These are phyloP conservation scores for Leishmania turanica DNA, from an alignment of 208 protist genomes.

Conservation along the genomic window DNA sequence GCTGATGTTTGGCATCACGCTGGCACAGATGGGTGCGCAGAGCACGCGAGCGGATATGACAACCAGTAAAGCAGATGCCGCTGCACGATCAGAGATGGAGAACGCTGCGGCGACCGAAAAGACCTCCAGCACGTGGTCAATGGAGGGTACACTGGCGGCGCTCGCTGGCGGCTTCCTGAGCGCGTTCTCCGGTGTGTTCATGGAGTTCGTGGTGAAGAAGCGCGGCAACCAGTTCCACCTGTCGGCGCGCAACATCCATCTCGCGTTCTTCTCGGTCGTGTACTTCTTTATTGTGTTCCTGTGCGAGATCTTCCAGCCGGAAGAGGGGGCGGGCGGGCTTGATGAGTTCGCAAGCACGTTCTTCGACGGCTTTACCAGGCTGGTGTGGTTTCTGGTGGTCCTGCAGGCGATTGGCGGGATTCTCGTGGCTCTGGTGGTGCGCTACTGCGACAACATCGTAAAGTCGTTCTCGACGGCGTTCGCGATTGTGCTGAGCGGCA, in stretches of 20 bases:
- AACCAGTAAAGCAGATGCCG: not conserved
- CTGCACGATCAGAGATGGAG: not conserved
- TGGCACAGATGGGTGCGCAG: conserved; percentile 43
- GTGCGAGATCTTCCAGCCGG: not conserved
- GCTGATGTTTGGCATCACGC: conserved; percentile 41
- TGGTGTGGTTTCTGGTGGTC: conserved; percentile 62
- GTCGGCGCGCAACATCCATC: conserved; percentile 40
- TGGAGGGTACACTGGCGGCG: conserved; percentile 40
- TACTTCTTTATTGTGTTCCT: conserved; percentile 28
- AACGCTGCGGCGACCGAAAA: not conserved
- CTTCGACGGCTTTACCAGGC: conserved; percentile 52
- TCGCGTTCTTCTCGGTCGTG: conserved; percentile 44
- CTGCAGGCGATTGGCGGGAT: conserved; percentile 63
- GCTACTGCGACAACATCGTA: conserved; percentile 80
- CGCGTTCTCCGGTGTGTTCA: conserved; percentile 55
- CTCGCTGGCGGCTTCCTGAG: conserved; percentile 41
- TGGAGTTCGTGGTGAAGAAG: conserved; percentile 68
- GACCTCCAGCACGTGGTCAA: conserved; percentile 19
- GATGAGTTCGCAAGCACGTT: conserved; percentile 26
- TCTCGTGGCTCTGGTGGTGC: conserved; percentile 64
- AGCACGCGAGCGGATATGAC: conserved; percentile 13
- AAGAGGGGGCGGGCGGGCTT: not conserved
- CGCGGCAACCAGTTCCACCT: conserved; percentile 25
- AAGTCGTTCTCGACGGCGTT: conserved; percentile 66
- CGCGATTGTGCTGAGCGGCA: conserved; percentile 48